Evolutionary conservation across 805 yeast species (phyloP), one percentile per base, ranked within the genome.

Genomic region (Yarrowia sp.): DNA sequence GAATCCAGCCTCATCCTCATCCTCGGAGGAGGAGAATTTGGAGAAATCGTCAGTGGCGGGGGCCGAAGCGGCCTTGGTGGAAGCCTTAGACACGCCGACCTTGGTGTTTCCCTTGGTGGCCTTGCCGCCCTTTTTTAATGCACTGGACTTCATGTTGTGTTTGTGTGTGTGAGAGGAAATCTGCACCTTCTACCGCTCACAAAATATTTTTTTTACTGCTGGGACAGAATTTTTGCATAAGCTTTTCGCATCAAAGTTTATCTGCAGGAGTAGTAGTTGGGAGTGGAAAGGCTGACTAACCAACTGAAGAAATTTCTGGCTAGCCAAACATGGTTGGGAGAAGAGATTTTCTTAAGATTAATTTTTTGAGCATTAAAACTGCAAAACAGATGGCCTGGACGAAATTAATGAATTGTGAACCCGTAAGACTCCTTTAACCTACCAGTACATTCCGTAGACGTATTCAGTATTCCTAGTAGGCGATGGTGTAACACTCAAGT

Each of bases 91-190:
- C 38, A 55, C 61, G 10, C 61, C 61, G 22, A 15, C 42, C 47
- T 55, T 55, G 31, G 39, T 55, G 47, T 36, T 9, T 31, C 61
- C 61, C 38, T 39, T 55, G 61, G 61, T 6, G 61, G 38, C 7
- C 61, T 55, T 55, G 38, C 4, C 11, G 38, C 47, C 47, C 61
- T 41, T 55, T 41, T 55, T 55, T 55, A 55, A 55, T 55, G 61
- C 61, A 41, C 38, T 41, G 47, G 61, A 28, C 47, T 55, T 55
- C 61, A 55, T 55, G 15, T 45, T 39, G 38, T n/a, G 15, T 55
- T 43, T 55, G 61, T 36, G 58, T 51, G 13, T 36, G 61, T 17
- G 61, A 50, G 42, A 55, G 38, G 42, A 41, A 55, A 36, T 51
- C 43, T 48, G 55, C 55, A 48, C 17, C 41, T 35, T 15, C 13